phyloP scores from a whole-genome alignment of 179 eudicot species.

The Beta macrorhiza region DNA sequence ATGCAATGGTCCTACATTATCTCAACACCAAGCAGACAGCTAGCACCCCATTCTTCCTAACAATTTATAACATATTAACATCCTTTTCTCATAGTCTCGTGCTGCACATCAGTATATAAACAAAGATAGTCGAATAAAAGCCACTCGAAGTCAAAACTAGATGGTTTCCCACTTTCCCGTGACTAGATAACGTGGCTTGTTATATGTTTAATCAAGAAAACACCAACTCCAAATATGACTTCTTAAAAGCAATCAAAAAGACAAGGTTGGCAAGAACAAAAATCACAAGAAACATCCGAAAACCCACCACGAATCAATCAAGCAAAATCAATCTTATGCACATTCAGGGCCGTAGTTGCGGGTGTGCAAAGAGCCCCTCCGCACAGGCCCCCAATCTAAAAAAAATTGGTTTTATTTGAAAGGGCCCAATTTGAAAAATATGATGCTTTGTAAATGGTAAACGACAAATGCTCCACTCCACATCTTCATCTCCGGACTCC shows the following conservation, averaged over 20 bases:
- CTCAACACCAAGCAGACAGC: not conserved
- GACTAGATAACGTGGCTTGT: not conserved
- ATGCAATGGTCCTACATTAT: constrained; percentile 1
- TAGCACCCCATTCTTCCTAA: not conserved
- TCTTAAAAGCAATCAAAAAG: not conserved
- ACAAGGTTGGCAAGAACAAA: not conserved
- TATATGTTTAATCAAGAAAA: not conserved
- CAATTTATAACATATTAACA: not conserved
- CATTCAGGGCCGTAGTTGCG: no score
- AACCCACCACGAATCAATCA: not conserved
- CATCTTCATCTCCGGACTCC: no score
- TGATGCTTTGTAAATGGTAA: no score
- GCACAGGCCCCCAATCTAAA: no score
- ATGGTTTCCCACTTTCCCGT: not conserved
- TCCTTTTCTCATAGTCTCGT: not conserved
- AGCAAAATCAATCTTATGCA: constrained; percentile 1
- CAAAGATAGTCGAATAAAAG: not conserved
- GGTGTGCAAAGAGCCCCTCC: no score
- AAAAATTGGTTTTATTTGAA: no score
- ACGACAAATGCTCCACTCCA: no score
- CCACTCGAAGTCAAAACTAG: not conserved
- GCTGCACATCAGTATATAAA: not conserved
- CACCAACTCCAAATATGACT: not conserved
- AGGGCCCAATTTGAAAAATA: no score
- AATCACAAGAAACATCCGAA: not conserved